A percentile compares a stretch with the other conserved stretches of the same genome.
Conservation (phyloP, 2,329 filamentous ascomycete genomes). For the Penicillium sp. region DNA sequence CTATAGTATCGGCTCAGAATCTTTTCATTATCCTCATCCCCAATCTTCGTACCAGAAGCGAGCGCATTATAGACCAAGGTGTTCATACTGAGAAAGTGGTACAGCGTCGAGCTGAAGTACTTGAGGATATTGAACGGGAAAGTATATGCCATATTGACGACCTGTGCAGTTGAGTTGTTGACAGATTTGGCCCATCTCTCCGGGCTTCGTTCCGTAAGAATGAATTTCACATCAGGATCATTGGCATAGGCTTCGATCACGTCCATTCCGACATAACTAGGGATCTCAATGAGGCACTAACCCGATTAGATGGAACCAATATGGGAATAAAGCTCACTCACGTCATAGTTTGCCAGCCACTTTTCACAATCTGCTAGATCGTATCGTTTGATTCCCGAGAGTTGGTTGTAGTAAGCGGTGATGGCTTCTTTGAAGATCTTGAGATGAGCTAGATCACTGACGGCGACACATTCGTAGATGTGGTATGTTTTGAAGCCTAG, state of each 20-base stretch:
- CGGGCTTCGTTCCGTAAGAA: constrained; percentile 23
- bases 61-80: constrained; percentile 10
- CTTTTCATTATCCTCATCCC: constrained; percentile 12
- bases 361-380: constrained; percentile 16
- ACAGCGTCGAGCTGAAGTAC: constrained; percentile 16
- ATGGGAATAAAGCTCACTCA: background rate
- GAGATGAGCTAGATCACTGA: constrained; percentile 14
- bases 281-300: constrained; percentile 25
- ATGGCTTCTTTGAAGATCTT: constrained; percentile 17
- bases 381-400: constrained; percentile 18
- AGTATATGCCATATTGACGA: background rate
- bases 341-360: constrained; percentile 22
- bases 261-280: constrained; percentile 18
- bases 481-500: constrained; percentile 27
- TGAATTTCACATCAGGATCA: constrained; percentile 27
- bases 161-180: constrained; percentile 18
- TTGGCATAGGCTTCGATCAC: constrained; percentile 17
- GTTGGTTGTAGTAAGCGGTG: constrained; percentile 17
- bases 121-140: constrained; percentile 25
- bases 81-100: constrained; percentile 14
- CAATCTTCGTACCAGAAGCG: constrained; percentile 10
- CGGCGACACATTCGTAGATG: constrained; percentile 14
- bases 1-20: constrained; percentile 16
- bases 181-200: constrained; percentile 23
- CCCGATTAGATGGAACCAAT: background rate